Evolutionary conservation across 805 yeast species (phyloP).

Genomic region (Huiozyma sinensis): DNA sequence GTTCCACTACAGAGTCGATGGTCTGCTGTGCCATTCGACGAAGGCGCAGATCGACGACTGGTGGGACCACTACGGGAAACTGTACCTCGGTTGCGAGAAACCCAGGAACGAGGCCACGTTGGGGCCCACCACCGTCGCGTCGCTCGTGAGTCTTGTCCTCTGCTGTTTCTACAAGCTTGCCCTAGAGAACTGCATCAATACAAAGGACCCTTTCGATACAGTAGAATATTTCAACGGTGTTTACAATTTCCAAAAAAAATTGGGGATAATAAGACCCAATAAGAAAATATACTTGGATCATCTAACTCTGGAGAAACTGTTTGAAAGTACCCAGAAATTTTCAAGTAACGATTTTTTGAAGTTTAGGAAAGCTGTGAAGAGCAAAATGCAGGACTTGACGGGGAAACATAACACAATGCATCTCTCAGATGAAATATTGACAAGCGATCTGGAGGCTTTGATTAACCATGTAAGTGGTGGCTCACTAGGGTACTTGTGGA

Average conservation of each 20-base stretch:
- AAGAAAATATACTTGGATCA: slow-evolving; percentile 46
- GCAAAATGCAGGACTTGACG: slow-evolving; percentile 58
- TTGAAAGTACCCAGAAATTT: slow-evolving; percentile 37
- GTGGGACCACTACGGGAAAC: slow-evolving; percentile 69
- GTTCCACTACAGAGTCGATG: slow-evolving; percentile 58
- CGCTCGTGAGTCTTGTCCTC: slow-evolving; percentile 65
- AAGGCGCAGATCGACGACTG: slow-evolving; percentile 62
- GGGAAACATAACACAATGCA: slow-evolving; percentile 30
- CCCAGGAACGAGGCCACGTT: slow-evolving; percentile 40
- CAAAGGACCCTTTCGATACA: slow-evolving; percentile 77
- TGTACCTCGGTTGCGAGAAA: slow-evolving; percentile 23
- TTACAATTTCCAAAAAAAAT: slow-evolving; percentile 67
- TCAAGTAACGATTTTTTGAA: slow-evolving; percentile 36
- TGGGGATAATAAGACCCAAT: slow-evolving; percentile 31
- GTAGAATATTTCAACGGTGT: slow-evolving; percentile 56
- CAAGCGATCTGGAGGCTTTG: slow-evolving; percentile 30
- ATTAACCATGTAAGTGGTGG: slow-evolving; percentile 26
- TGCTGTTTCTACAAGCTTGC: slow-evolving; percentile 57
- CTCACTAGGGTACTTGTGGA: slow-evolving; percentile 35
- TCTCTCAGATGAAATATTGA: slow-evolving; percentile 29
- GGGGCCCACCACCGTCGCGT: slow-evolving; percentile 63
- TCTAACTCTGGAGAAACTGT: slow-evolving; percentile 40
- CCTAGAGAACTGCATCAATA: slow-evolving; percentile 44
- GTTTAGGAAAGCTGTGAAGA: slow-evolving; percentile 56
- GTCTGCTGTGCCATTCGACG: slow-evolving; percentile 71